These are phyloP conservation scores for Papilionanthe hybrid DNA, from an alignment of 116 monocot genomes.

Conservation along the genomic window DNA sequence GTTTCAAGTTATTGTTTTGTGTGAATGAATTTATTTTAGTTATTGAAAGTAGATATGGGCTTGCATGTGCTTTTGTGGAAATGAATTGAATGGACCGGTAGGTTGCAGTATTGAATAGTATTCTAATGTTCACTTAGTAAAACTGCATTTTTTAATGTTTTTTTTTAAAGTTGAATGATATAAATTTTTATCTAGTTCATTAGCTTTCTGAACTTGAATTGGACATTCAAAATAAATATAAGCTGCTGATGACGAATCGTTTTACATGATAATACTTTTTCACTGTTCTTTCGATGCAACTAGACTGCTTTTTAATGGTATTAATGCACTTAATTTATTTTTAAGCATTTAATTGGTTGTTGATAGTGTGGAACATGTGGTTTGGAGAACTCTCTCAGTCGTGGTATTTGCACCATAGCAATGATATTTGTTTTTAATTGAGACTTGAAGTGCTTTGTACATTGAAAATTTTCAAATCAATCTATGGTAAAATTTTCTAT, in stretches of 20 bases:
- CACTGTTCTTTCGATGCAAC: not conserved
- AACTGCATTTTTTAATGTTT: not conserved
- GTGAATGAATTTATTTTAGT: not conserved
- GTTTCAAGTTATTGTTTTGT: not conserved
- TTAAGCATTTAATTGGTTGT: not conserved
- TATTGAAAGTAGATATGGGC: not conserved
- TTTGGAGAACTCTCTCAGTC: not conserved
- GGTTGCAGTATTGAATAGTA: not conserved
- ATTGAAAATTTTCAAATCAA: too few species aligned
- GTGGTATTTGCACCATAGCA: not conserved
- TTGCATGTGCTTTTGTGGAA: constrained; percentile 43
- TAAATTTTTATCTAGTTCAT: not conserved
- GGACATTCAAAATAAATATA: not conserved
- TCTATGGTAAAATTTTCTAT: too few species aligned
- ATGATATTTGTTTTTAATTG: not conserved
- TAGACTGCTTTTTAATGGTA: not conserved
- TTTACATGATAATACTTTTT: not conserved
- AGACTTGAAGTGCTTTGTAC: not conserved
- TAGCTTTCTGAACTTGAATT: not conserved
- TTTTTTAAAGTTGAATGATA: not conserved
- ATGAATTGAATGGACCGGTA: constrained; percentile 46
- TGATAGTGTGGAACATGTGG: not conserved
- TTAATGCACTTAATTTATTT: not conserved
- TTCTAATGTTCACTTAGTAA: not conserved
- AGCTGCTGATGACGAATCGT: not conserved